phyloP scores from a whole-genome alignment of 441 rosid species.

The Jatropha podagrica region DNA sequence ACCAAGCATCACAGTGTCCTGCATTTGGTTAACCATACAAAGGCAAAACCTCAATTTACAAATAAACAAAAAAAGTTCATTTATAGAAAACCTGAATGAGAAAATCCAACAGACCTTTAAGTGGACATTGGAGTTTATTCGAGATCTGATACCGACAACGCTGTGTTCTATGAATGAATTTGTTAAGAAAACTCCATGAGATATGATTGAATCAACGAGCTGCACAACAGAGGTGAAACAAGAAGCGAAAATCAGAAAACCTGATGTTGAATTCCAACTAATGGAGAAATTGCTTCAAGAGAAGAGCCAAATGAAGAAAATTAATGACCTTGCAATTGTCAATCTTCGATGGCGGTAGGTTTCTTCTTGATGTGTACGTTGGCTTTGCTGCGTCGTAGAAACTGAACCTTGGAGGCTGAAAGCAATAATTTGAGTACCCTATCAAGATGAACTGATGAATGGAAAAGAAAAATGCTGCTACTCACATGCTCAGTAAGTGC shows the following conservation, averaged over 20 bases:
- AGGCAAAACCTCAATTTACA: neutral
- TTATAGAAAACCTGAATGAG: neutral
- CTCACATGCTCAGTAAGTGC: slow-evolving; percentile 91
- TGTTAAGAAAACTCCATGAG: slow-evolving; percentile 83
- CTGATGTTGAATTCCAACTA: neutral
- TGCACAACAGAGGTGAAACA: slow-evolving; percentile 26
- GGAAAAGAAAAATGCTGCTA: neutral
- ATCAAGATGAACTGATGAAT: neutral
- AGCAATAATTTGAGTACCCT: neutral
- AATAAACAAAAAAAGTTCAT: neutral
- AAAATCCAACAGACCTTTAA: slow-evolving; percentile 50
- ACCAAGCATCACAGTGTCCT: slow-evolving; percentile 96
- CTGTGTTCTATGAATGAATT: slow-evolving; percentile 77
- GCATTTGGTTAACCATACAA: slow-evolving; percentile 16
- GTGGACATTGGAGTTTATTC: slow-evolving; percentile 66
- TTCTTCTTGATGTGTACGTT: slow-evolving; percentile 87
- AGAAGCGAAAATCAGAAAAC: neutral
- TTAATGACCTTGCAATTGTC: slow-evolving; percentile 69
- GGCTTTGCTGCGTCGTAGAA: slow-evolving; percentile 92
- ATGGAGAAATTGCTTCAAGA: too few species aligned
- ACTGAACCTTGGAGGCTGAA: slow-evolving; percentile 82
- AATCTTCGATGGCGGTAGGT: slow-evolving; percentile 78
- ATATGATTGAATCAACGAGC: slow-evolving; percentile 80
- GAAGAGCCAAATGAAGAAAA: neutral
- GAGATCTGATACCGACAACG: slow-evolving; percentile 81